phyloP scores from a whole-genome alignment of 306 rosid species.

The Malus sylvestris region DNA sequence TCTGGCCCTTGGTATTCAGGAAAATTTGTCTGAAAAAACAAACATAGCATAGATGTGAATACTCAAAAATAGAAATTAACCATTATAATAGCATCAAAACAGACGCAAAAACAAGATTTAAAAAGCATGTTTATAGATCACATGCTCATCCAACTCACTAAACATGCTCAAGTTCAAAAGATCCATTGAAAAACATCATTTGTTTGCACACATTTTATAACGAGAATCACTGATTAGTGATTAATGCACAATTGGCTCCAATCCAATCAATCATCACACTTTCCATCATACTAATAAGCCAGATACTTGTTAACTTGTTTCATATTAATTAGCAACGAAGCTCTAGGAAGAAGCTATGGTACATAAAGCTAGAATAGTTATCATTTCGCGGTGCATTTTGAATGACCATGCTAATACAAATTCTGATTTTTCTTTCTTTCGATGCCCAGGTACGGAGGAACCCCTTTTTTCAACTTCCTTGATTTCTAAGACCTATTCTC shows the following conservation, averaged over 20 bases:
- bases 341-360: not conserved
- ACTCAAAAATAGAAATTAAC: not conserved
- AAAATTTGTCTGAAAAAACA: slow-evolving; percentile 73
- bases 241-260: not conserved
- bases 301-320: not conserved
- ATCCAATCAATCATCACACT: not conserved
- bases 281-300: not conserved
- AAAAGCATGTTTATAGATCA: not conserved
- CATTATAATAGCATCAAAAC: not conserved
- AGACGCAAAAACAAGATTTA: not conserved
- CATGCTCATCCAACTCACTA: not conserved
- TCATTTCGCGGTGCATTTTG: not conserved
- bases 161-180: not conserved
- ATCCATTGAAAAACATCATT: not conserved
- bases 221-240: not conserved
- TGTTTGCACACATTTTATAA: not conserved
- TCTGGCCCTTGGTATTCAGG: slow-evolving; percentile 93
- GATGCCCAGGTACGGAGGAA: not conserved
- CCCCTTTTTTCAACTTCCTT: not conserved
- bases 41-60: not conserved
- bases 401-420: not conserved
- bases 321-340: not conserved
- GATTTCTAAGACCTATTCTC: not conserved
- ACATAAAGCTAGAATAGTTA: not conserved
- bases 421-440: not conserved